phyloP scores from a whole-genome alignment of 2,329 filamentous ascomycete genomes.

The Colletotrichum sp. region DNA sequence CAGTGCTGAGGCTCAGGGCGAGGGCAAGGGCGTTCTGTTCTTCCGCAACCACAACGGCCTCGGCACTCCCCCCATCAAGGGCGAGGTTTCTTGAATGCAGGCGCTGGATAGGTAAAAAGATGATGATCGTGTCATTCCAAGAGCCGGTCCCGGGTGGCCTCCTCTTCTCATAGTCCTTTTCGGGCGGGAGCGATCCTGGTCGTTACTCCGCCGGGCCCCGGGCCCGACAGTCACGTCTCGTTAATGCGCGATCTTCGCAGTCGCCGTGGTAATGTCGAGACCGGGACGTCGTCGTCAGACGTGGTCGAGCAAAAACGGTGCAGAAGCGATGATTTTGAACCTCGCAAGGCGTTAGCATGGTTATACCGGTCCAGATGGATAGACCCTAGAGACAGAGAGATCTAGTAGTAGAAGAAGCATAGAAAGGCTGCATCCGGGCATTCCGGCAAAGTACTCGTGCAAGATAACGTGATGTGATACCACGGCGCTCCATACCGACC shows the following conservation, averaged over 20 bases:
- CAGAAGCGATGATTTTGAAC: neutral
- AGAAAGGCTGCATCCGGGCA: slow-evolving; percentile 5
- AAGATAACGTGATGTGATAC: neutral
- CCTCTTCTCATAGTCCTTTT: neutral
- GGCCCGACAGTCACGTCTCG: neutral
- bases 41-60: slow-evolving; percentile 94
- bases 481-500: neutral
- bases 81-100: neutral
- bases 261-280: neutral
- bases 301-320: neutral
- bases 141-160: neutral
- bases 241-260: neutral
- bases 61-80: slow-evolving; percentile 54
- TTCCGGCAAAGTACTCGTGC: neutral
- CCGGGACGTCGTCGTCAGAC: neutral
- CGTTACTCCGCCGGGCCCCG: neutral
- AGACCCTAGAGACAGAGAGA: slow-evolving; percentile 7
- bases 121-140: neutral
- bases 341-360: slow-evolving; percentile 17
- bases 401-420: neutral
- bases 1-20: slow-evolving; percentile 78
- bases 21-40: slow-evolving; percentile 86
- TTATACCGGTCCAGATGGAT: neutral
- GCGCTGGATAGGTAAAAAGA: neutral
- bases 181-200: neutral